Evolutionary conservation across 2,329 filamentous ascomycete species (phyloP).

Genomic region (Botryosphaeria agaves): DNA sequence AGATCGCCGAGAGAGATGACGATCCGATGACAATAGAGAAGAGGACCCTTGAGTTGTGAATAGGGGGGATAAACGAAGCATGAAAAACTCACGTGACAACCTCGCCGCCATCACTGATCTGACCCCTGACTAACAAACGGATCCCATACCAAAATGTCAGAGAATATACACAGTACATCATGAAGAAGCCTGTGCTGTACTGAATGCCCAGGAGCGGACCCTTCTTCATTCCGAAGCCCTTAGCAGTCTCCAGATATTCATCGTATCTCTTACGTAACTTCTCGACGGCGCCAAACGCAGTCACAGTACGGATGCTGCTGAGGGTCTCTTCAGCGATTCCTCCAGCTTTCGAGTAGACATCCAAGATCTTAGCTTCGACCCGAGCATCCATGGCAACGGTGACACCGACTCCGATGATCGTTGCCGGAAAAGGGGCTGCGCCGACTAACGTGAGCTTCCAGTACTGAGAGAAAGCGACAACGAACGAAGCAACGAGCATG

Average conservation of each 20-base stretch:
- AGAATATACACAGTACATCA: conserved; percentile 49
- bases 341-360: conserved; percentile 38
- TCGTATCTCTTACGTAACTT: conserved; percentile 36
- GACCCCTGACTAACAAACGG: conserved; percentile 31
- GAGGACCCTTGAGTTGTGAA: conserved; percentile 4
- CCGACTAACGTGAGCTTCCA: conserved; percentile 45
- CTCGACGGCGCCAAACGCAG: conserved; percentile 43
- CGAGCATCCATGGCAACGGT: conserved; percentile 40
- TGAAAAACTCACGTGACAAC: conserved; percentile 1
- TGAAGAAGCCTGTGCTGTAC: conserved; percentile 46
- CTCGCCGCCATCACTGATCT: conserved; percentile 34
- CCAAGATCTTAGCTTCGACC: conserved; percentile 27
- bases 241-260: conserved; percentile 37
- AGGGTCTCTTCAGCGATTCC: conserved; percentile 45
- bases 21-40: conserved; percentile 2
- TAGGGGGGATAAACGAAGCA: conserved; percentile 2
- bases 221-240: conserved; percentile 39
- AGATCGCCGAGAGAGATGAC: neutral
- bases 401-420: conserved; percentile 29
- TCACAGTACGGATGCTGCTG: conserved; percentile 41
- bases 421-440: conserved; percentile 37
- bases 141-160: conserved; percentile 51
- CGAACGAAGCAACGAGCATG: conserved; percentile 31
- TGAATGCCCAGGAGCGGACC: conserved; percentile 38
- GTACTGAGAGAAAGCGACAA: conserved; percentile 38